phyloP scores from a whole-genome alignment of 352 stramenopile genomes.

The Phytophthora lateralis region DNA sequence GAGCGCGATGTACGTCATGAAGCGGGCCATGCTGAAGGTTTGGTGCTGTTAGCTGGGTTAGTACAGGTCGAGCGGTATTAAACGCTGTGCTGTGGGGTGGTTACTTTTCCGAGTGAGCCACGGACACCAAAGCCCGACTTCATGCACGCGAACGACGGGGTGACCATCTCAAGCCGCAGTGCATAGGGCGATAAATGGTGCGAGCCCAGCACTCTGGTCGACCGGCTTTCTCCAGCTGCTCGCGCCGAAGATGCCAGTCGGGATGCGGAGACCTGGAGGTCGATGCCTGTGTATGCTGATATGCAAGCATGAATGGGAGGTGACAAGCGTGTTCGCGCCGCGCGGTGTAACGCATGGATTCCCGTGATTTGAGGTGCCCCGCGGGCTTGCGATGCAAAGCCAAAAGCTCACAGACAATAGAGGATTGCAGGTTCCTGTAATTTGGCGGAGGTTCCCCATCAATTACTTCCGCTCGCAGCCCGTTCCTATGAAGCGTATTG shows the following conservation, averaged over 20 bases:
- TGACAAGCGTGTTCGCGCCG: neutral
- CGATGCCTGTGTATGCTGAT: conserved; percentile 13
- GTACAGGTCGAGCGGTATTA: conserved; percentile 28
- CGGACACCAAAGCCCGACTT: conserved; percentile 8
- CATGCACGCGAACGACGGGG: conserved; percentile 13
- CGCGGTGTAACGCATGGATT: neutral
- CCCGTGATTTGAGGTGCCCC: conserved; percentile 11
- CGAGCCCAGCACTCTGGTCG: conserved; percentile 14
- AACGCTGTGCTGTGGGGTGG: conserved; percentile 29
- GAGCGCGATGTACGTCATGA: conserved; percentile 31
- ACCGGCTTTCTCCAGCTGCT: conserved; percentile 32
- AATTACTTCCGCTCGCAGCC: conserved; percentile 12
- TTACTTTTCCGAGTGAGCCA: conserved; percentile 32
- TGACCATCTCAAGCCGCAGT: conserved; percentile 32
- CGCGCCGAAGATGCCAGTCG: conserved; percentile 27
- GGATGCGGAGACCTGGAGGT: conserved; percentile 16
- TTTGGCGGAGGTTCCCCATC: conserved; percentile 2
- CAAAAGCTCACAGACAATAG: neutral
- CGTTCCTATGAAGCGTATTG: conserved; percentile 19
- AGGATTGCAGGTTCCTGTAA: conserved; percentile 11
- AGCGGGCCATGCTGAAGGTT: conserved; percentile 25
- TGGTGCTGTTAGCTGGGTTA: conserved; percentile 8
- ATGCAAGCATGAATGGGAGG: conserved; percentile 17
- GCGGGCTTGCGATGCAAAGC: neutral
- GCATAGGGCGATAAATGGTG: conserved; percentile 21